Evolutionary conservation across 2,329 filamentous ascomycete genomes (phyloP), one percentile per base, ranked within the genome.

Genomic region (Clonostachys sp.): DNA sequence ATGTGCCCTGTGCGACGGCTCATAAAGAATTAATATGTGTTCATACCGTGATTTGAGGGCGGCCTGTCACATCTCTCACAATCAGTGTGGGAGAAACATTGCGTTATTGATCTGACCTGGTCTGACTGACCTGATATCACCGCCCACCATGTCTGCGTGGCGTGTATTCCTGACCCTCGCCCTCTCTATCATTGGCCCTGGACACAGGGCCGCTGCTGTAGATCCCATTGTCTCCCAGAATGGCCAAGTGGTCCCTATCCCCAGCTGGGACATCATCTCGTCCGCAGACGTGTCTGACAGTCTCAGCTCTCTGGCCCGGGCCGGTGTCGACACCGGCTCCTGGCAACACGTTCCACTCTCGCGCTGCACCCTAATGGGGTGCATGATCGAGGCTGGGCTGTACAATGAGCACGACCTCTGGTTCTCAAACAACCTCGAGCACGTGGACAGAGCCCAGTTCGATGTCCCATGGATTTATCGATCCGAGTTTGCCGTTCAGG

Each of bases 391-490:
- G 9, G 73, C 70, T 6, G 70, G 70, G 3, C 63, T 77, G 12
- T 80, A 78, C 61, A 67, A 71, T 18, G 80, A 83, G 42, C 61
- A 62, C 1, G 60, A 76, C 0, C 57, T 84, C 0, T 84, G 83
- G 61, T 81, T 72, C 58, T 83, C 77, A 0, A 63, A 76, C 20
- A 74, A 75, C 49, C 56, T 71, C 39, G 51, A 55, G 12, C 34
- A 35, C 45, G 71, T 81, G 35, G 68, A 80, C 45, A 54, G 61
- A 13, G 60, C 63, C 3, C 70, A 70, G 41, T 84, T 83, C 48
- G 58, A 64, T 1, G 69, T 74, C 0, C 77, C 80, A 0, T 85
- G 81, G 80, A 57, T 83, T 20, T 85, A 83, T 53, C 71, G 80
- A 12, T 64, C 74, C 38, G 76, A 83, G 49, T 77, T 82, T 47